Base-by-base conservation (phyloP, 108 stramenopile genomes). In the Nitzschia putrida region DNA sequence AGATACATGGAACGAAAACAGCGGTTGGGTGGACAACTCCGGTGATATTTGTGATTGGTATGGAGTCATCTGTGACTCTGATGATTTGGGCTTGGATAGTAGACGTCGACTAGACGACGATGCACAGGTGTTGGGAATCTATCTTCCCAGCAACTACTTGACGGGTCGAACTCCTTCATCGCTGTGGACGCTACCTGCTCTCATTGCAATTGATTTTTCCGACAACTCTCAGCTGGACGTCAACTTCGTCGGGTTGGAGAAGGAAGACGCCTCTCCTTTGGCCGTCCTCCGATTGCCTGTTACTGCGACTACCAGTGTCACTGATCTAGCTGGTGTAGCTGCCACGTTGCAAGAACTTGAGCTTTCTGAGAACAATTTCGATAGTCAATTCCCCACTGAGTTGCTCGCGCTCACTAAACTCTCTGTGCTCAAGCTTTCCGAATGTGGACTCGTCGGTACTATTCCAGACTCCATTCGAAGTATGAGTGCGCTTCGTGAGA, bases 351-450 rank as follows among this genome's bases (percentile, higher is more conserved):
- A 43, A 16, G 44, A 50, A 47, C 16, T 73, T 20, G 44, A 54
- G n/a, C 21, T 73, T 14, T 57, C 64, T 8, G 56, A 58, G 7
- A 57, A 40, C 22, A 57, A 64, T 16, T 54, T 73, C 29, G 45
- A 51, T n/a, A 47, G 53, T 0, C 44, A 57, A n/a, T 55, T 89
- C 42, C 84, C 85, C 20, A 26, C 71, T 23, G 85, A 89, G 13
- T 38, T 89, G 24, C 78, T 83, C 23, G 68, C 73, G 39, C 60
- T 90, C 20, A 72, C 81, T 0, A 61, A 72, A 18, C 61, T 85
- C 45, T 71, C 72, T 23, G 66, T 51, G 3, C 42, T 85, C 12
- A 34, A 79, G 23, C 42, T 83, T 16, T 52, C 59, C 39, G 44
- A 71, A 18, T 78, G 80, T 53, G 34, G 55, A 42, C 39, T 65